Conservation (phyloP, 2,329 filamentous ascomycete species). For the Parafenestella ontariensis region DNA sequence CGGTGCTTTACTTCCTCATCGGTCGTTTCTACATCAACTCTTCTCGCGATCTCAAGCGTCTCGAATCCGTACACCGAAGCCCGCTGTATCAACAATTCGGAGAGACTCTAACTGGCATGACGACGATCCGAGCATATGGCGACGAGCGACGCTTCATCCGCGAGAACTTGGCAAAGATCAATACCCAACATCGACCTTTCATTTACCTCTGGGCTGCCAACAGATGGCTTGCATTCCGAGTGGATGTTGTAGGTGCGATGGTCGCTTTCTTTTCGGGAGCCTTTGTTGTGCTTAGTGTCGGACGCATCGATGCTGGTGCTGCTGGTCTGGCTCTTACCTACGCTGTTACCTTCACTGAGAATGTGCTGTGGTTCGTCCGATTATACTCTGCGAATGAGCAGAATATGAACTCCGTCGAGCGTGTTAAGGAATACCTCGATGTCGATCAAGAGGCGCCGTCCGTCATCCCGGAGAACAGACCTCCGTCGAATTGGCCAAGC, state of each 20-base stretch:
- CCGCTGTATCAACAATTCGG: slow-evolving; percentile 98
- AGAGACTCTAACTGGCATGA: slow-evolving; percentile 92
- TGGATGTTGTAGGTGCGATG: slow-evolving; percentile 87
- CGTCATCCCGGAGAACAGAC: slow-evolving; percentile 78
- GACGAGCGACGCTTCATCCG: slow-evolving; percentile 92
- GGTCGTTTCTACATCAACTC: slow-evolving; percentile 88
- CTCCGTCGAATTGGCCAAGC: slow-evolving; percentile 81
- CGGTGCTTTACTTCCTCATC: slow-evolving; percentile 79
- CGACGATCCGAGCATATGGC: slow-evolving; percentile 95
- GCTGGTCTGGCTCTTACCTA: slow-evolving; percentile 95
- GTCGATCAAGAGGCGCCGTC: slow-evolving; percentile 90
- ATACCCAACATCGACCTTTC: slow-evolving; percentile 90
- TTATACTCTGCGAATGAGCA: slow-evolving; percentile 96
- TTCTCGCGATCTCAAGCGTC: slow-evolving; percentile 92
- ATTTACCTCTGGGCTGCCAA: slow-evolving; percentile 97
- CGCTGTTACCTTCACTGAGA: slow-evolving; percentile 95
- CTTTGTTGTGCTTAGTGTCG: slow-evolving; percentile 85
- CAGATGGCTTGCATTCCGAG: slow-evolving; percentile 92
- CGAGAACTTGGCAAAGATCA: slow-evolving; percentile 87
- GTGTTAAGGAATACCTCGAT: slow-evolving; percentile 95
- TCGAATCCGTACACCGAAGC: slow-evolving; percentile 93
- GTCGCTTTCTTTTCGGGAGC: slow-evolving; percentile 93
- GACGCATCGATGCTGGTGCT: slow-evolving; percentile 84
- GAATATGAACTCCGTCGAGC: slow-evolving; percentile 99
- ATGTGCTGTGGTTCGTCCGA: slow-evolving; percentile 93